Percentiles rank a stretch among this genome's conserved stretches.
Conservation (phyloP, 176 grass and related monocot species). For the Eleusine coracana region DNA sequence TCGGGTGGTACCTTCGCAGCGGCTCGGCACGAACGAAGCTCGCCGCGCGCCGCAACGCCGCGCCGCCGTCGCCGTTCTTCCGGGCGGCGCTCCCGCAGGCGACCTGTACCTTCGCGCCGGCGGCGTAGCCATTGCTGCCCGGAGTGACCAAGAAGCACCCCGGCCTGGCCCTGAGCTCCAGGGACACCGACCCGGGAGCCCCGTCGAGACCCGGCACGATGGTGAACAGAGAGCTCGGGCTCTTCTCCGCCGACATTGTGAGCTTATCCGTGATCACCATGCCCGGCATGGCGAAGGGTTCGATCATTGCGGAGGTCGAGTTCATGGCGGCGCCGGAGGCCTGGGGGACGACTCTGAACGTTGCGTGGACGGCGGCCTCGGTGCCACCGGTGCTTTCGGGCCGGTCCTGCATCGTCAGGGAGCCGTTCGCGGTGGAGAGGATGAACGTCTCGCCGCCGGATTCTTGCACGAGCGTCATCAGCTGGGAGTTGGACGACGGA, state of each 20-base stretch:
- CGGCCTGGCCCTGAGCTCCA: constrained; percentile 53
- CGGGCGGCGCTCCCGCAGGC: constrained; percentile 28
- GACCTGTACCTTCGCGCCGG: constrained; percentile 50
- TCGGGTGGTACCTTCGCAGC: constrained; percentile 62
- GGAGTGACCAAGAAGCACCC: constrained; percentile 69
- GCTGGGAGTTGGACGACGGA: constrained; percentile 63
- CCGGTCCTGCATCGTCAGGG: constrained; percentile 69
- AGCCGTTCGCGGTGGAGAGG: constrained; percentile 60
- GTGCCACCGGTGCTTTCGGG: constrained; percentile 55
- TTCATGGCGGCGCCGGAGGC: background rate
- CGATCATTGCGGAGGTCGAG: constrained; percentile 39
- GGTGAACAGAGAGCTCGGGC: constrained; percentile 39
- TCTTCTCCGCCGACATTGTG: constrained; percentile 37
- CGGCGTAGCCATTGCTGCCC: background rate
- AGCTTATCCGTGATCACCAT: constrained; percentile 63
- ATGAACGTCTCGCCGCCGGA: constrained; percentile 43
- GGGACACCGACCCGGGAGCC: constrained; percentile 48
- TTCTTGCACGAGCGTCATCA: constrained; percentile 61
- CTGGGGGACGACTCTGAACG: constrained; percentile 55
- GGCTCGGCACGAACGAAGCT: constrained; percentile 53
- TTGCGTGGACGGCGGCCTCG: constrained; percentile 61
- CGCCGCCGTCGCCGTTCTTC: constrained; percentile 23
- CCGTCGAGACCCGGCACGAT: constrained; percentile 61
- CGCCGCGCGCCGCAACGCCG: constrained; percentile 55
- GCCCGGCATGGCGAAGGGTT: constrained; percentile 75